Evolutionary conservation across 73 alveolate species (phyloP).

Genomic region (Paramecium octaurelia): DNA sequence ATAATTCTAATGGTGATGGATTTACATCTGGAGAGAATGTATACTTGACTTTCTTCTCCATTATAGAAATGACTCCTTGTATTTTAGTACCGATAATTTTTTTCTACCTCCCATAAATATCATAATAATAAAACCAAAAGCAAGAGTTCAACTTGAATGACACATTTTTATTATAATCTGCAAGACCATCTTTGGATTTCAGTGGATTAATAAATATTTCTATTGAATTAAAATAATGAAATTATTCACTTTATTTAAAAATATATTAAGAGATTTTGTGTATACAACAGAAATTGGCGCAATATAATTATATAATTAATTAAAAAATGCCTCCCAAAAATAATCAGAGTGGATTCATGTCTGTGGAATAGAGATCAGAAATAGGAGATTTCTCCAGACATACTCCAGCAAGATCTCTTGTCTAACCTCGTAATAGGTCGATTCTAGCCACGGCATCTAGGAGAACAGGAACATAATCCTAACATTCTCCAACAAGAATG

Average conservation of each 20-base stretch:
- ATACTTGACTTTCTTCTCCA: background rate
- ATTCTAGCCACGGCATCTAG: background rate
- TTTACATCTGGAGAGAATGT: conserved; percentile 14
- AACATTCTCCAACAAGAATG: background rate
- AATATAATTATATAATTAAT: background rate
- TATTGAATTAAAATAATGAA: background rate
- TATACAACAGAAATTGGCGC: conserved; percentile 9
- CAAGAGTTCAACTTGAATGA: background rate
- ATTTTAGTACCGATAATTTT: background rate
- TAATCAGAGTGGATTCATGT: background rate
- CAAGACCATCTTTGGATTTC: background rate
- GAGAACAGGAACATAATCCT: conserved; percentile 39
- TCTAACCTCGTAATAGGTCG: background rate
- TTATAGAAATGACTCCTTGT: conserved; percentile 41
- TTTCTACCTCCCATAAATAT: background rate
- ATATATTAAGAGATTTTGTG: background rate
- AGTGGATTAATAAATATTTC: background rate
- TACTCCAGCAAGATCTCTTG: conserved; percentile 28
- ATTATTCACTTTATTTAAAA: background rate
- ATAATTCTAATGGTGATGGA: background rate
- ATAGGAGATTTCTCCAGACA: background rate
- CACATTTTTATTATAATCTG: background rate
- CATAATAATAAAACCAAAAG: background rate
- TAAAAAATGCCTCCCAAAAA: conserved; percentile 25
- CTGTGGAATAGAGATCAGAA: conserved; percentile 40